Conservation (phyloP, 2,329 filamentous ascomycete genomes). For the Acephala macrosclerotiorum region DNA sequence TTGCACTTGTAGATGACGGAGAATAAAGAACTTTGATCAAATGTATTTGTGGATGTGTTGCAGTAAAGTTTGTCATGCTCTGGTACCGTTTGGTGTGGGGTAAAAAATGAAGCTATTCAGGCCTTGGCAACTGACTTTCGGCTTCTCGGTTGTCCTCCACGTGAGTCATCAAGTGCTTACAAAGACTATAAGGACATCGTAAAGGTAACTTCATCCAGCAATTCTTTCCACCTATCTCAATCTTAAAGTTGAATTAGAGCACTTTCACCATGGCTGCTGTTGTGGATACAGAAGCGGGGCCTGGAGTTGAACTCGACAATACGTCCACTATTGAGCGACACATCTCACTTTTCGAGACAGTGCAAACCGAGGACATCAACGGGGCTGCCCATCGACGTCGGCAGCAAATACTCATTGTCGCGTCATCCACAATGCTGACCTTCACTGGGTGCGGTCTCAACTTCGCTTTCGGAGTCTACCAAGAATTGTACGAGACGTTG, state of each 20-base stretch:
- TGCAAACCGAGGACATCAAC: not conserved
- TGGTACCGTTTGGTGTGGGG: not conserved
- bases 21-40: too few species aligned
- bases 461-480: conserved; percentile 50
- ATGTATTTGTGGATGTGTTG: too few species aligned
- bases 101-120: not conserved
- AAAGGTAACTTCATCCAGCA: not conserved
- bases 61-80: not conserved
- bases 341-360: not conserved
- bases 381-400: not conserved
- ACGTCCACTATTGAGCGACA: not conserved
- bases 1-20: too few species aligned
- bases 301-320: not conserved
- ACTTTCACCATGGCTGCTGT: not conserved
- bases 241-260: not conserved
- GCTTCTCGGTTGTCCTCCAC: not conserved
- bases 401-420: conserved; percentile 4
- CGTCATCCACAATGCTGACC: not conserved
- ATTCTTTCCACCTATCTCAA: not conserved
- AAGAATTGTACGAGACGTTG: conserved; percentile 48
- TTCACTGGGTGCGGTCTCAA: conserved; percentile 37
- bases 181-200: not conserved
- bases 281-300: not conserved
- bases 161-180: not conserved
- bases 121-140: not conserved